Percentiles rank a stretch among this genome's conserved stretches.
phyloP scores from a whole-genome alignment of 2,329 filamentous ascomycete genomes.

The Chaetomiaceae sp. region DNA sequence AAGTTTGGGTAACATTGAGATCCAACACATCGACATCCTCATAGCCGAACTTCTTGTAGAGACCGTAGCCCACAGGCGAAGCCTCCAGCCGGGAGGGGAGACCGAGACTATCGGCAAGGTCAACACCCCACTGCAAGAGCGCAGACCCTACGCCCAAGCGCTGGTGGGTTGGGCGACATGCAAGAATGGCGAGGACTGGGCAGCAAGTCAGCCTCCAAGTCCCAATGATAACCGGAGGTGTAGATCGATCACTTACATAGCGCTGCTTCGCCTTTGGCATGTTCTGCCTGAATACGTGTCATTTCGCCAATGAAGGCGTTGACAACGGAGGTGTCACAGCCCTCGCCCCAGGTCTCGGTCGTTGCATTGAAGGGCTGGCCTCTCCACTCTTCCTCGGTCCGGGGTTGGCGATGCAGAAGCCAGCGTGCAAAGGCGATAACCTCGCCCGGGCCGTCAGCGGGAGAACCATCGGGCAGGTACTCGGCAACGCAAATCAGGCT shows the following conservation, averaged over 20 bases:
- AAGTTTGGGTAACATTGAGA: conserved; percentile 20
- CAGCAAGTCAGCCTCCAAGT: not conserved
- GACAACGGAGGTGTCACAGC: conserved; percentile 19
- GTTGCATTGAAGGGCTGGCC: conserved; percentile 8
- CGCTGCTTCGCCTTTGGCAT: conserved; percentile 25
- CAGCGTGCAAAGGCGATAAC: conserved; percentile 31
- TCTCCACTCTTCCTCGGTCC: conserved; percentile 28
- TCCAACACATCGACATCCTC: conserved; percentile 28
- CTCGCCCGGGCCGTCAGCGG: conserved; percentile 17
- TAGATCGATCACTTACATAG: conserved; percentile 24
- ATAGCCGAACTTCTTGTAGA: conserved; percentile 29
- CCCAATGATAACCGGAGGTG: not conserved
- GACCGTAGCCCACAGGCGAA: conserved; percentile 27
- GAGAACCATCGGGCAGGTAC: conserved; percentile 13
- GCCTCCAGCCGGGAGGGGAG: conserved; percentile 27
- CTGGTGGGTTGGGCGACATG: conserved; percentile 20
- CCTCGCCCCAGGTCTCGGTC: conserved; percentile 24
- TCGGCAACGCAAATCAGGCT: conserved; percentile 27
- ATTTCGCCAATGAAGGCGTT: conserved; percentile 28
- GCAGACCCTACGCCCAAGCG: conserved; percentile 29
- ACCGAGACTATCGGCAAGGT: conserved; percentile 27
- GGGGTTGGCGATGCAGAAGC: conserved; percentile 21
- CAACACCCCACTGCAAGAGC: conserved; percentile 25
- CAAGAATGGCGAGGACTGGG: conserved; percentile 27
- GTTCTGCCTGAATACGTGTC: conserved; percentile 15